Evolutionary conservation across 1,284 basidiomycete genomes (phyloP).

Genomic region (Malassezia dermatis): DNA sequence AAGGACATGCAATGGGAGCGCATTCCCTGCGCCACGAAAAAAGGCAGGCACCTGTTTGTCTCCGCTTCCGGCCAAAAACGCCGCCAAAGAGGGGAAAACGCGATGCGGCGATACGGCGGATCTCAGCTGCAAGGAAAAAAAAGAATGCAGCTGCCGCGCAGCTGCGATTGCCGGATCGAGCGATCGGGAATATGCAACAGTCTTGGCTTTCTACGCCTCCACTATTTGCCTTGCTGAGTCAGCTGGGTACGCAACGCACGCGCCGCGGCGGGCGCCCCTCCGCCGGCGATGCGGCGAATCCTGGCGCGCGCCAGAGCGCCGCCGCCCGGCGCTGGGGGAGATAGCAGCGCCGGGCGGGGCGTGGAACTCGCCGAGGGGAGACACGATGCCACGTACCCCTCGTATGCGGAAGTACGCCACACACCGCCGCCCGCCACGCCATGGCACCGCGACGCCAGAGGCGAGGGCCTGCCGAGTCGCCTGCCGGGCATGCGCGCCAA

Average conservation of each 20-base stretch:
- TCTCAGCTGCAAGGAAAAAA: not conserved
- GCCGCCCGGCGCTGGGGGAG: not conserved
- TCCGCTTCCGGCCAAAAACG: not conserved
- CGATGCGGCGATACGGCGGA: not conserved
- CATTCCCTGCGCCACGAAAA: not conserved
- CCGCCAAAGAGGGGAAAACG: not conserved
- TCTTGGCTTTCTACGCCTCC: not conserved
- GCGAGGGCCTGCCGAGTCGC: not conserved
- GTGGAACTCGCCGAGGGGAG: not conserved
- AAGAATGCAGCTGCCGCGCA: not conserved
- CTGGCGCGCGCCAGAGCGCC: constrained; percentile 2
- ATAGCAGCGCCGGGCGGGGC: not conserved
- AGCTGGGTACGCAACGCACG: not conserved
- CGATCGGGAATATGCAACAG: not conserved
- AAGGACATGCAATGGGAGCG: not conserved
- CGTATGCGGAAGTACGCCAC: constrained; percentile 1
- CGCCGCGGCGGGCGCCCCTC: not conserved
- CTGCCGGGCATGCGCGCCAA: not conserved
- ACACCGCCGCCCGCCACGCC: not conserved
- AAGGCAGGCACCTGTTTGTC: not conserved
- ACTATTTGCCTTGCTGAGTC: not conserved
- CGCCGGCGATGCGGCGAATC: not conserved
- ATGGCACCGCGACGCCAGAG: not conserved
- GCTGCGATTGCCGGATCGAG: not conserved
- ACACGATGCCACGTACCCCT: not conserved